Evolutionary conservation across 78 protist species (phyloP), one percentile per base, ranked within the genome.

Genomic region (Corallochytrium limacisporum): DNA sequence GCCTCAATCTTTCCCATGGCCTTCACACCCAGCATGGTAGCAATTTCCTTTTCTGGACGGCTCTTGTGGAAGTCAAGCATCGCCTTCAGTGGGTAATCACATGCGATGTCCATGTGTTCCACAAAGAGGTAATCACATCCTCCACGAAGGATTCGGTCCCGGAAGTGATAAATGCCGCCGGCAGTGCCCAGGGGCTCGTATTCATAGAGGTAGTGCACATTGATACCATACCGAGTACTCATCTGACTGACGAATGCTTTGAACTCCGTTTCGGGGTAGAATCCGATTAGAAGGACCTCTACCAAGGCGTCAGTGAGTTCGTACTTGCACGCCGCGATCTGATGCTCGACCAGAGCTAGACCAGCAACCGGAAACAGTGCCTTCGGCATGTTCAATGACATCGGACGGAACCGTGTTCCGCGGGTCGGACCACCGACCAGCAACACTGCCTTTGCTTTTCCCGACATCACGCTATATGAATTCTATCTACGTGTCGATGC

Each of bases 331-430:
- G 18, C 69, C 4, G 22, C 56, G 16, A 76, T 37, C 9, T 68
- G 74, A 61, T 76, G 82, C 33, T 43, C 32, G n/a, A 76, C 4
- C 70, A 68, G 18, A 18, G 74, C 72, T 42, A 9, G 18, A 28
- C 69, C 65, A 6, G 75, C 82, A 4, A 76, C 1, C 31, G 74
- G 82, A 10, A 76, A 67, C 13, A 76, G 65, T 22, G 82, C 75
- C 68, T 24, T 68, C 0, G 67, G 57, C 9, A 9, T 3, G 29
- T 56, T 16, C 39, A 76, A 7, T 16, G 75, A 76, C 20, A 76
- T 44, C 4, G 82, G 74, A n/a, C 74, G 62, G 42, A 50, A 67
- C 32, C 54, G 44, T 29, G 60, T 67, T 7, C 61, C 74, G n/a
- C n/a, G n/a, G n/a, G n/a, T n/a, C n/a, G n/a, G n/a, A n/a, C n/a